Percentiles rank a stretch among this genome's conserved stretches.
phyloP scores from a whole-genome alignment of 2,329 filamentous ascomycete species.

The Teratosphaeriaceae sp. region DNA sequence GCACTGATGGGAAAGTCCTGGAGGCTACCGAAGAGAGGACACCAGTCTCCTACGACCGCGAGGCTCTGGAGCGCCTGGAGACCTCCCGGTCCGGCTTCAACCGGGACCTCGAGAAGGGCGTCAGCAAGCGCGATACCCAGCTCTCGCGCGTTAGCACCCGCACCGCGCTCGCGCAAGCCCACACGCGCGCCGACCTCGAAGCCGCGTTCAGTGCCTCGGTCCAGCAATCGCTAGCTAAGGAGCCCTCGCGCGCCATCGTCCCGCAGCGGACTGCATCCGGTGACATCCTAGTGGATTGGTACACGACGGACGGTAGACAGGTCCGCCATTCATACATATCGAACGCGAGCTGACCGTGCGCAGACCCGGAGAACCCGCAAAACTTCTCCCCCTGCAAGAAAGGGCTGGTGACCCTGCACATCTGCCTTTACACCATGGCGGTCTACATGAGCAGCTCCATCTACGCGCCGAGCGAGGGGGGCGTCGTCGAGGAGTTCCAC shows the following conservation, averaged over 20 bases:
- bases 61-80: slow-evolving; percentile 8
- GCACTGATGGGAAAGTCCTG: background rate
- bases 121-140: slow-evolving; percentile 13
- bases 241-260: slow-evolving; percentile 36
- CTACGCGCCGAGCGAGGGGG: slow-evolving; percentile 39
- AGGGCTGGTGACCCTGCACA: slow-evolving; percentile 30
- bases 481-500: slow-evolving; percentile 48
- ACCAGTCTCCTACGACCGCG: background rate
- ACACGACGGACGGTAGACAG: slow-evolving; percentile 32
- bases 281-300: slow-evolving; percentile 45
- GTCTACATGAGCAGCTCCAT: slow-evolving; percentile 49
- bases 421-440: slow-evolving; percentile 52
- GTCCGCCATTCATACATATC: no score
- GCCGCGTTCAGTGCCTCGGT: slow-evolving; percentile 30
- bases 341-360: no score
- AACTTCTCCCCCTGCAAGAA: no score
- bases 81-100: slow-evolving; percentile 12
- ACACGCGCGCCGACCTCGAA: slow-evolving; percentile 36
- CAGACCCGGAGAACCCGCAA: slow-evolving; percentile 26
- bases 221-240: slow-evolving; percentile 23
- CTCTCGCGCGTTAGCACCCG: slow-evolving; percentile 30
- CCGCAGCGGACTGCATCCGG: slow-evolving; percentile 46
- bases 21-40: background rate
- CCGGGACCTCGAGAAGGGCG: slow-evolving; percentile 20
- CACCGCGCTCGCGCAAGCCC: slow-evolving; percentile 30